Conservation (phyloP, 257 asterid species). For the Nicotiana undulata region DNA sequence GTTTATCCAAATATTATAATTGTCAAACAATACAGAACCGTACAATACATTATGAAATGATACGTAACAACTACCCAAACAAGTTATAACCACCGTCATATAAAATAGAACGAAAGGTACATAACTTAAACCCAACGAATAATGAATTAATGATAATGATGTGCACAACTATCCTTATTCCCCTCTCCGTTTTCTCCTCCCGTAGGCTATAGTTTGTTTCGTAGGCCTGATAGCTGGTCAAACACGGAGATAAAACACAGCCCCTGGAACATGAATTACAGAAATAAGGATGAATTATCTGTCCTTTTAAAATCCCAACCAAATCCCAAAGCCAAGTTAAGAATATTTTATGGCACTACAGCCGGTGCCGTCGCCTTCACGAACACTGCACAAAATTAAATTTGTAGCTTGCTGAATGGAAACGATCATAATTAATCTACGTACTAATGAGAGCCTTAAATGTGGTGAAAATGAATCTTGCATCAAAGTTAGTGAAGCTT, state of each 20-base stretch:
- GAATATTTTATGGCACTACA: slow-evolving; percentile 4
- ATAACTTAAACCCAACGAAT: not conserved
- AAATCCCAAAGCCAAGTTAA: not conserved
- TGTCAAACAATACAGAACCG: too few species aligned
- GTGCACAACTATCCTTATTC: not conserved
- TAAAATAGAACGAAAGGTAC: too few species aligned
- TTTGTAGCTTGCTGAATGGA: not conserved
- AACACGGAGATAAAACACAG: slow-evolving; percentile 38
- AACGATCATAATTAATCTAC: not conserved
- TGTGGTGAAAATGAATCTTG: not conserved
- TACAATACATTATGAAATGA: too few species aligned
- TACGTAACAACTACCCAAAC: too few species aligned
- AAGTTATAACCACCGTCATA: too few species aligned
- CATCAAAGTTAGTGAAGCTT: slow-evolving; percentile 9
- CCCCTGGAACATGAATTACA: slow-evolving; percentile 2
- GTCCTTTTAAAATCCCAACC: slow-evolving; percentile 3
- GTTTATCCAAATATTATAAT: too few species aligned
- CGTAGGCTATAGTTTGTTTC: not conserved
- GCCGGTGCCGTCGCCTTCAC: slow-evolving; percentile 70
- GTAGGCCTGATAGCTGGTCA: slow-evolving; percentile 34
- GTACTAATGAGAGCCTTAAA: not conserved
- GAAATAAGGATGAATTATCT: not conserved
- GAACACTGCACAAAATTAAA: slow-evolving; percentile 30
- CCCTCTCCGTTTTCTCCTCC: not conserved
- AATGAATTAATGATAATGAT: not conserved